These are phyloP conservation scores for Colletotrichum costaricense DNA, from an alignment of 2,329 filamentous ascomycete species.

Conservation along the genomic window DNA sequence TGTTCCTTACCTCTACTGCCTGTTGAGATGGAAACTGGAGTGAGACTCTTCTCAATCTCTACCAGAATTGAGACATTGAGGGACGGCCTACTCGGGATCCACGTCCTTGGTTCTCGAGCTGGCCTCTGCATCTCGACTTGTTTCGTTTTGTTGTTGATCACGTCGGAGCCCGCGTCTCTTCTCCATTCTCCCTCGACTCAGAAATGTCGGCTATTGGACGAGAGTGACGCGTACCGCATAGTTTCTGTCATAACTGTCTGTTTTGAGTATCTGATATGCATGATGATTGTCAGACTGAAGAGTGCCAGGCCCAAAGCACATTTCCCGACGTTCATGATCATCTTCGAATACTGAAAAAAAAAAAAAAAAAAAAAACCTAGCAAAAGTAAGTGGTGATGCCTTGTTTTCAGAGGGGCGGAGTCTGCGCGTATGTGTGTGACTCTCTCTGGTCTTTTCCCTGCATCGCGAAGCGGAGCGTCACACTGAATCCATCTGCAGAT, in stretches of 20 bases:
- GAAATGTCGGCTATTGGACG: background rate
- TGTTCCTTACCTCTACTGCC: conserved; percentile 20
- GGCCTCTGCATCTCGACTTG: background rate
- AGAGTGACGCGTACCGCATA: background rate
- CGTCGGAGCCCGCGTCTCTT: background rate
- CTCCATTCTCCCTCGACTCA: background rate
- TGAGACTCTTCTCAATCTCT: background rate
- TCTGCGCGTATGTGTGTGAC: conserved; percentile 8
- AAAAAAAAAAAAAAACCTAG: background rate
- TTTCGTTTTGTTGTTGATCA: background rate
- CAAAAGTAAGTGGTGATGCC: background rate
- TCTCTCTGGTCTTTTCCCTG: conserved; percentile 1
- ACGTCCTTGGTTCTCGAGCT: background rate
- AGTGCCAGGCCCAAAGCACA: background rate
- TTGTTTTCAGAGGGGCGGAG: conserved; percentile 18
- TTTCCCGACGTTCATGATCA: background rate
- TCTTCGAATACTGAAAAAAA: background rate
- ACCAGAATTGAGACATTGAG: background rate
- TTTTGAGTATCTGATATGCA: background rate
- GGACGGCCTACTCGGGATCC: background rate
- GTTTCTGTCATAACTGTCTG: background rate
- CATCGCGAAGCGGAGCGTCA: conserved; percentile 24
- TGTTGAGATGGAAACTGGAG: background rate
- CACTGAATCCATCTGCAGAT: background rate
- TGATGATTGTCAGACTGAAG: background rate